Evolutionary conservation across 2,329 filamentous ascomycete genomes (phyloP), one percentile per base, ranked within the genome.

Genomic region (Blastomyces emzantsi): DNA sequence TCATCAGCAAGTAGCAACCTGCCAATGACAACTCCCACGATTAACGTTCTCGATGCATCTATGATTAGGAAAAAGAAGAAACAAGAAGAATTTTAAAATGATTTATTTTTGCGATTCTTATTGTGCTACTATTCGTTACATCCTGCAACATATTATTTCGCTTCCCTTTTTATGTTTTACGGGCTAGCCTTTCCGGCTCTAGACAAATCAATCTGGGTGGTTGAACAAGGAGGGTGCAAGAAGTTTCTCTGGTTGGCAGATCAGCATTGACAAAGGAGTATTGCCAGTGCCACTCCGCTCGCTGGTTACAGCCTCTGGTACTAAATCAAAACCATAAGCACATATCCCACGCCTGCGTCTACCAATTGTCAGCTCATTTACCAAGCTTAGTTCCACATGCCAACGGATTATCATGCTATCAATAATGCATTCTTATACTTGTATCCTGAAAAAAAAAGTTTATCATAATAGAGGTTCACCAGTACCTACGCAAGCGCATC

Each of bases 51-150:
- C n/a, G 72, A 73, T 64, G 71, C 72, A 15, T 73, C 66, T 45
- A 64, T 77, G 64, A 70, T 78, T 47, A 67, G 75, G 57, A 78
- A 78, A 66, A 78, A 76, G 65, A 77, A 77, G 65, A 78, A 77
- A 33, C 3, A 3, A 47, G 57, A 49, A n/a, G 43, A 49, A 19
- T 49, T 22, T 30, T 60, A 60, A 43, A 43, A 33, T 4, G 41
- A 30, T 49, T 30, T 47, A 11, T 17, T 47, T 49, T 60, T 60
- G 1, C 4, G 33, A 25, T 47, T 60, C 7, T 47, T 30, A 30
- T 60, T 47, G 17, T 25, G 3, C 28, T 15, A 25, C 8, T 60
- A 41, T 47, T 33, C 33, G 13, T 36, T 6, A 25, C 33, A 41
- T 36, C 3, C 39, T 36, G 19, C 19, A n/a, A n/a, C 47, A 51